phyloP scores from a whole-genome alignment of 306 rosid species.

The Glycyrrhiza uralensis region DNA sequence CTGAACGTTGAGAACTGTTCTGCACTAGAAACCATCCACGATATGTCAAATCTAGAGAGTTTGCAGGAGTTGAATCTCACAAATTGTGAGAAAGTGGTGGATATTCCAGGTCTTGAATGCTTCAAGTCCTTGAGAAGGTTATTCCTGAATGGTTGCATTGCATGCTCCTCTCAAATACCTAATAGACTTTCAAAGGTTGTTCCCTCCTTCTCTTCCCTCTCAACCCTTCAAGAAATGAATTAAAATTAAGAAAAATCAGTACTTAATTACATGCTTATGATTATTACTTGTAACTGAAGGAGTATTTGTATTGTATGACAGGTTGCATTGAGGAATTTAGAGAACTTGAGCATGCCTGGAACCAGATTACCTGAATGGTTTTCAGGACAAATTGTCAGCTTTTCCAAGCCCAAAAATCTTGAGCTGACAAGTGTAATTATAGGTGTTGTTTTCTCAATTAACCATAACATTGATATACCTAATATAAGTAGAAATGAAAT shows the following conservation, averaged over 20 bases:
- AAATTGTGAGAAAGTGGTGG: conserved; percentile 47
- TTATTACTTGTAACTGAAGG: neutral
- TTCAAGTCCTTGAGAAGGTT: conserved; percentile 53
- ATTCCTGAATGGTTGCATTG: conserved; percentile 45
- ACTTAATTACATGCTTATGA: neutral
- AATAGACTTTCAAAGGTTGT: conserved; percentile 58
- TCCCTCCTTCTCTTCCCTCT: conserved; percentile 6
- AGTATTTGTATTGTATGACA: conserved; percentile 26
- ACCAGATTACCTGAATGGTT: conserved; percentile 58
- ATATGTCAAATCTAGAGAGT: conserved; percentile 46
- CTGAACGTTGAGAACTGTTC: conserved; percentile 47
- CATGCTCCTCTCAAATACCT: conserved; percentile 38
- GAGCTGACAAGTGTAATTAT: conserved; percentile 40
- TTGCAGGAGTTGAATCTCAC: conserved; percentile 50
- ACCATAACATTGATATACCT: conserved; percentile 25
- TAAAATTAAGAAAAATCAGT: neutral
- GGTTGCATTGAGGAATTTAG: conserved; percentile 52
- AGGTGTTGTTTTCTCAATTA: conserved; percentile 47
- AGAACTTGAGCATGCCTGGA: conserved; percentile 63
- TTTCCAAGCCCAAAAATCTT: conserved; percentile 38
- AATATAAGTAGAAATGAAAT: neutral
- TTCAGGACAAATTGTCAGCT: conserved; percentile 35
- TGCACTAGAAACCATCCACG: conserved; percentile 41
- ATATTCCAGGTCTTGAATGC: conserved; percentile 65
- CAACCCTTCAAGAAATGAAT: neutral